Evolutionary conservation across 1,139 yeast genomes (phyloP).

Genomic region (Zygoascus sp.): DNA sequence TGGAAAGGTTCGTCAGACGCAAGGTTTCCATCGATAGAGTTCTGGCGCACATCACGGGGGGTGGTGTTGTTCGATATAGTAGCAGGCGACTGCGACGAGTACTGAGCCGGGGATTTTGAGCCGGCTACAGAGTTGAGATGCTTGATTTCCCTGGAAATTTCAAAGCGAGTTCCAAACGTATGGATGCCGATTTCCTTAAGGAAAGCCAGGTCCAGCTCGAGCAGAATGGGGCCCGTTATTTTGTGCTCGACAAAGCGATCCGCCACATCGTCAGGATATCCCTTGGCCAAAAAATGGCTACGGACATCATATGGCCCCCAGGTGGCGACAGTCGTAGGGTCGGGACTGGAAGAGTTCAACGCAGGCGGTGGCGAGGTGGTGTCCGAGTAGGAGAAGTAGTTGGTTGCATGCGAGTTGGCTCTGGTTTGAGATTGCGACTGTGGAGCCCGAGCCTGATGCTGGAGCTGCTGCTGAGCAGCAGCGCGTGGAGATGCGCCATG

Average conservation of each 20-base stretch:
- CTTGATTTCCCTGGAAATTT: conserved; percentile 84
- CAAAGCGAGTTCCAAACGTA: conserved; percentile 93
- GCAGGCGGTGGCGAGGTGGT: neutral
- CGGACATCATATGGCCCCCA: conserved; percentile 91
- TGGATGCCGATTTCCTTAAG: conserved; percentile 87
- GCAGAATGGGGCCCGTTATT: conserved; percentile 77
- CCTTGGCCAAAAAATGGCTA: conserved; percentile 64
- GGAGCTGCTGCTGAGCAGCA: conserved; percentile 11
- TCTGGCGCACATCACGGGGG: no score
- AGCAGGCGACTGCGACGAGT: neutral
- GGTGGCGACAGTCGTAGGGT: conserved; percentile 23
- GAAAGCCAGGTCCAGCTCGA: conserved; percentile 80
- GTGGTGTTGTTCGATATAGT: no score
- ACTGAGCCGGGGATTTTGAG: neutral
- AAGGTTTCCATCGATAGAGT: conserved; percentile 12
- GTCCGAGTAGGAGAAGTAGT: neutral
- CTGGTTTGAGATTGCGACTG: neutral
- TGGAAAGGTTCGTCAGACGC: neutral
- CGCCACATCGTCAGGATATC: conserved; percentile 69
- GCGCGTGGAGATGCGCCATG: no score
- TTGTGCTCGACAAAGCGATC: conserved; percentile 82
- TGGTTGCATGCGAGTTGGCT: no score
- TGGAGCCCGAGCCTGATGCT: conserved; percentile 2
- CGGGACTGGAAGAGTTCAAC: neutral
- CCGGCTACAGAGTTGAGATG: conserved; percentile 39